phyloP scores from a whole-genome alignment of 2,329 filamentous ascomycete genomes.

The Phyllosticta citrichinensis region DNA sequence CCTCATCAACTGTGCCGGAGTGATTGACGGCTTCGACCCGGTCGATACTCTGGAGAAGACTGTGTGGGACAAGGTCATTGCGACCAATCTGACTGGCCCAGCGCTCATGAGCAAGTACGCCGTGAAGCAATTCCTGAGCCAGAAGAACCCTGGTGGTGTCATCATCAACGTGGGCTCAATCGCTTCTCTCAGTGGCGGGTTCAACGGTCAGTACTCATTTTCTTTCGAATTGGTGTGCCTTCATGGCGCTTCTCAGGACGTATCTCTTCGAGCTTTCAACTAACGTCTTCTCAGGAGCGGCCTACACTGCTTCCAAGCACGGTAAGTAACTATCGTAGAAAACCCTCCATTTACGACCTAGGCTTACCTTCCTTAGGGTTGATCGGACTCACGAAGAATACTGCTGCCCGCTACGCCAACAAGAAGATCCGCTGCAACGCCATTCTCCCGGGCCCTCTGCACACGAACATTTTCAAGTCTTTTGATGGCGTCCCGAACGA shows the following conservation, averaged over 20 bases:
- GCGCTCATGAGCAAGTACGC: slow-evolving; percentile 44
- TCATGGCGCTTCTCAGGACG: too few species aligned
- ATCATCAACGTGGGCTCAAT: slow-evolving; percentile 41
- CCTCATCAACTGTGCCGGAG: slow-evolving; percentile 49
- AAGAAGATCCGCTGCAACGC: slow-evolving; percentile 39
- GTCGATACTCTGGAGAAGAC: slow-evolving; percentile 37
- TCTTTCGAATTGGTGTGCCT: too few species aligned
- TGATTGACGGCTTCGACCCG: slow-evolving; percentile 48
- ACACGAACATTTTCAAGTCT: slow-evolving; percentile 39
- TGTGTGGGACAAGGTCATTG: slow-evolving; percentile 45
- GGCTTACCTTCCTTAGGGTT: slow-evolving; percentile 15
- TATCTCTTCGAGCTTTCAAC: not conserved
- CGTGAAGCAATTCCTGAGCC: slow-evolving; percentile 38
- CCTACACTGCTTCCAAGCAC: slow-evolving; percentile 38
- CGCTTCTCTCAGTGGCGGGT: not conserved
- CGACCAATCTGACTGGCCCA: slow-evolving; percentile 47
- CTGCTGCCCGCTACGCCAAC: slow-evolving; percentile 36
- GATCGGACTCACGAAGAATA: slow-evolving; percentile 38
- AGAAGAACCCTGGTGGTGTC: slow-evolving; percentile 31
- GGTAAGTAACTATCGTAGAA: slow-evolving; percentile 5
- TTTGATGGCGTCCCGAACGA: slow-evolving; percentile 25
- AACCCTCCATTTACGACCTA: too few species aligned
- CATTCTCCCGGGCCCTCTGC: slow-evolving; percentile 31
- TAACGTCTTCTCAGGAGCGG: slow-evolving; percentile 22
- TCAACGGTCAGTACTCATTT: not conserved